A percentile compares a stretch with the other conserved stretches of the same genome.
Conservation (phyloP, 129 eudicot genomes). For the Kitagawia praeruptora region DNA sequence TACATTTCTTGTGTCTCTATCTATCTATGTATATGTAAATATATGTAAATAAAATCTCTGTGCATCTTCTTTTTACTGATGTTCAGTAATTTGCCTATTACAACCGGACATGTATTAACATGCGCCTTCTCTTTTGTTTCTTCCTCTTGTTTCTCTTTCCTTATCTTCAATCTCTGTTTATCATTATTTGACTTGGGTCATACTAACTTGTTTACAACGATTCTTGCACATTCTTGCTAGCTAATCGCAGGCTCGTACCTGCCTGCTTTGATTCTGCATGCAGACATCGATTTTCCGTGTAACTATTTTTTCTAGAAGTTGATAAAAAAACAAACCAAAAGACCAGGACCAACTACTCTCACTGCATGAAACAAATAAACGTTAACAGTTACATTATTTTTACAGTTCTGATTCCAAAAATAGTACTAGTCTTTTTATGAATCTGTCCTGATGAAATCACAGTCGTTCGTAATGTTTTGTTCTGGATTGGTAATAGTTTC, state of each 20-base stretch:
- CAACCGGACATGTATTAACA: slow-evolving; percentile 3
- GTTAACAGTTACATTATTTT: no score
- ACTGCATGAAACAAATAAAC: no score
- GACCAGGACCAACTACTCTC: not conserved
- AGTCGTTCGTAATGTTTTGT: no score
- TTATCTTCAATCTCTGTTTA: not conserved
- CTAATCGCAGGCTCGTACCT: not conserved
- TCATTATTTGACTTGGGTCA: not conserved
- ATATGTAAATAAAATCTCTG: not conserved
- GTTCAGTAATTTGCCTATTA: not conserved
- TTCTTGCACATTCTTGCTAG: not conserved
- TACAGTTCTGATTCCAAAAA: no score
- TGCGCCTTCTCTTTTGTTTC: slow-evolving; percentile 9
- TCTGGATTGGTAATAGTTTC: no score
- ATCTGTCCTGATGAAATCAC: no score
- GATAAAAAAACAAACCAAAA: not conserved
- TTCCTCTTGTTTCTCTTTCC: not conserved
- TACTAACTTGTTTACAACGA: not conserved
- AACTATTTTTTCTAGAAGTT: not conserved
- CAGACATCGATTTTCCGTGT: not conserved
- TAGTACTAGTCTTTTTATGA: no score
- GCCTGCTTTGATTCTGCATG: not conserved
- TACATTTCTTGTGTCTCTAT: not conserved
- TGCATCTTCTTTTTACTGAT: not conserved
- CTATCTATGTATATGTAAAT: not conserved